Evolutionary conservation across 139 green algal species (phyloP).

Genomic region (Coelastrella sp.): DNA sequence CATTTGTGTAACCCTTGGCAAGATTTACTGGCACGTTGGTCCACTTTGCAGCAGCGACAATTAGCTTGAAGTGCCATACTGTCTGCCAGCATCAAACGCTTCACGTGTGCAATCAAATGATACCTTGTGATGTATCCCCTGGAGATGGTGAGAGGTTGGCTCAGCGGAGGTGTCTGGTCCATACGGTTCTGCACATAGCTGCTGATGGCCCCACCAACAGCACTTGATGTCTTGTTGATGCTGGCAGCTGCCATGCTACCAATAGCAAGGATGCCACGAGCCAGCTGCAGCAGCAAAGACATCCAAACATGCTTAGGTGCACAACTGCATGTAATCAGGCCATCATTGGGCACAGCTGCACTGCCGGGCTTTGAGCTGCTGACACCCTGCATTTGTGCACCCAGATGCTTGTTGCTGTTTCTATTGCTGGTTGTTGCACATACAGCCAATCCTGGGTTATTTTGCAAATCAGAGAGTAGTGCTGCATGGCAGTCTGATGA

Average conservation of each 20-base stretch:
- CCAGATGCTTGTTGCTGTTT: too few species aligned
- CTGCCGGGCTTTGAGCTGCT: not conserved
- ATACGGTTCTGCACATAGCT: slow-evolving; percentile 21
- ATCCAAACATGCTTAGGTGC: not conserved
- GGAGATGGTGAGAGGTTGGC: slow-evolving; percentile 22
- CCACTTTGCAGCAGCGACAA: too few species aligned
- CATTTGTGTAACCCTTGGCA: too few species aligned
- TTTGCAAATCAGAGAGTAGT: too few species aligned
- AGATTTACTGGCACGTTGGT: too few species aligned
- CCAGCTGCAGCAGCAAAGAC: not conserved
- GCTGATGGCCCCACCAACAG: slow-evolving; percentile 24
- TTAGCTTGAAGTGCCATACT: not conserved
- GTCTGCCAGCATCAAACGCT: not conserved
- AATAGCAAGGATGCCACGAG: slow-evolving; percentile 36
- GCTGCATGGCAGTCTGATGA: too few species aligned
- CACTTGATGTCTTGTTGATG: slow-evolving; percentile 21
- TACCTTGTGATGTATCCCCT: slow-evolving; percentile 24
- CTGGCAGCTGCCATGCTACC: slow-evolving; percentile 20
- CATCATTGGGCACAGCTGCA: too few species aligned
- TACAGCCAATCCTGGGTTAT: too few species aligned
- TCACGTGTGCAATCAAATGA: not conserved
- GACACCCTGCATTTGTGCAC: not conserved
- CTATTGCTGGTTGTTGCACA: too few species aligned
- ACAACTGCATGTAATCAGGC: not conserved
- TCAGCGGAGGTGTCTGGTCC: slow-evolving; percentile 25